Conservation (phyloP, 2,329 filamentous ascomycete genomes). For the Penicillium sclerotiorum region DNA sequence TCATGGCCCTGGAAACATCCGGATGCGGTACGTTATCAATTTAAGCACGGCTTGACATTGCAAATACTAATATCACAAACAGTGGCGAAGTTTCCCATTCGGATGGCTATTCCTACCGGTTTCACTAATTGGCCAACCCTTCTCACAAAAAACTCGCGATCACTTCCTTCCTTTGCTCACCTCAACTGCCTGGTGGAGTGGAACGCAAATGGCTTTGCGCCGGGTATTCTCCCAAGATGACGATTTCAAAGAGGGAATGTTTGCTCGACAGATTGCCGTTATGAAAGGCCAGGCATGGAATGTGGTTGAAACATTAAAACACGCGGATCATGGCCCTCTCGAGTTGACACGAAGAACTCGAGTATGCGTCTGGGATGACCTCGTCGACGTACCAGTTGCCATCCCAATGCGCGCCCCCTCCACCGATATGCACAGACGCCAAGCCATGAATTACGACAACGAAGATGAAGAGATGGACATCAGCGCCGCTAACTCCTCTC, state of each 20-base stretch:
- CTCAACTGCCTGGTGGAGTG: constrained; percentile 94
- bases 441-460: constrained; percentile 55
- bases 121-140: constrained; percentile 91
- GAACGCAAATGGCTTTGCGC: constrained; percentile 84
- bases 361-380: constrained; percentile 96
- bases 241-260: constrained; percentile 99
- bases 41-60: background rate
- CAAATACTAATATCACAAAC: constrained; percentile 36
- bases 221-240: constrained; percentile 87
- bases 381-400: constrained; percentile 93
- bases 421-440: constrained; percentile 75
- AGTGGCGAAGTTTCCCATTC: constrained; percentile 88
- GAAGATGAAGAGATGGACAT: constrained; percentile 93
- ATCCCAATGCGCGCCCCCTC: constrained; percentile 85
- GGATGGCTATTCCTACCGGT: constrained; percentile 98
- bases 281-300: constrained; percentile 99
- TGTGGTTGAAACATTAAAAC: constrained; percentile 95
- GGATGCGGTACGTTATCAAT: constrained; percentile 66
- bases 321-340: constrained; percentile 85
- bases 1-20: constrained; percentile 99
- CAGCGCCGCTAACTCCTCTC: constrained; percentile 66
- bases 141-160: constrained; percentile 88
- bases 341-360: constrained; percentile 87
- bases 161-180: constrained; percentile 96
- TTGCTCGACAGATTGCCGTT: constrained; percentile 94